Evolutionary conservation across 129 eudicot genomes (phyloP).

Genomic region (Centella asiatica): DNA sequence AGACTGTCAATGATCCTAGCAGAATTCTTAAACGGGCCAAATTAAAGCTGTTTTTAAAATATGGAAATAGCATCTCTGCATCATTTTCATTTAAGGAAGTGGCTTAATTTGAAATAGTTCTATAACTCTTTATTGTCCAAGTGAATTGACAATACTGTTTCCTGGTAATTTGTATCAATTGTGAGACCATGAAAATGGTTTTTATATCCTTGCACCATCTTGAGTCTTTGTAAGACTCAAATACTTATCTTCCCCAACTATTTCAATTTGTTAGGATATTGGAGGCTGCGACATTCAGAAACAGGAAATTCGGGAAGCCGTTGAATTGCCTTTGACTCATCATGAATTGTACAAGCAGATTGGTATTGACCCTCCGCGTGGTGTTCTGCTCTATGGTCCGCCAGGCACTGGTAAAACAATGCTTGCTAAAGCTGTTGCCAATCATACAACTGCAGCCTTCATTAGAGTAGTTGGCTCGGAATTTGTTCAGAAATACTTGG

Average conservation of each 20-base stretch:
- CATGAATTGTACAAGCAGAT: slow-evolving; percentile 78
- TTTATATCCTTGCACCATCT: background rate
- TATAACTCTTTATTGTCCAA: no score
- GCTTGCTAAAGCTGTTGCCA: slow-evolving; percentile 92
- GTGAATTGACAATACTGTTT: background rate
- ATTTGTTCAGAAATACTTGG: slow-evolving; percentile 85
- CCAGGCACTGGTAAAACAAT: slow-evolving; percentile 93
- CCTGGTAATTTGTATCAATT: background rate
- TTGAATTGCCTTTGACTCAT: slow-evolving; percentile 82
- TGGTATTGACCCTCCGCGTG: slow-evolving; percentile 96
- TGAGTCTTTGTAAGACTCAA: background rate
- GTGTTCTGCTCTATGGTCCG: slow-evolving; percentile 84
- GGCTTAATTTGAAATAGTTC: background rate
- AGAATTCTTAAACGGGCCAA: no score
- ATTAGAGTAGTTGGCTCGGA: slow-evolving; percentile 89
- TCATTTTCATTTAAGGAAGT: no score
- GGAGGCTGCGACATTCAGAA: slow-evolving; percentile 94
- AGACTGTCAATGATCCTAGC: no score
- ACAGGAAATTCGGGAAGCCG: slow-evolving; percentile 94
- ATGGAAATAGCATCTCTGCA: no score
- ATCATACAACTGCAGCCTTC: slow-evolving; percentile 81
- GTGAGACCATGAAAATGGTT: background rate
- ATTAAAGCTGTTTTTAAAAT: no score
- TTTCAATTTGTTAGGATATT: slow-evolving; percentile 43
- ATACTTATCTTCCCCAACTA: background rate